Conservation (phyloP, 768 basidiomycete genomes). For the Boletus rufocinnamomeus region DNA sequence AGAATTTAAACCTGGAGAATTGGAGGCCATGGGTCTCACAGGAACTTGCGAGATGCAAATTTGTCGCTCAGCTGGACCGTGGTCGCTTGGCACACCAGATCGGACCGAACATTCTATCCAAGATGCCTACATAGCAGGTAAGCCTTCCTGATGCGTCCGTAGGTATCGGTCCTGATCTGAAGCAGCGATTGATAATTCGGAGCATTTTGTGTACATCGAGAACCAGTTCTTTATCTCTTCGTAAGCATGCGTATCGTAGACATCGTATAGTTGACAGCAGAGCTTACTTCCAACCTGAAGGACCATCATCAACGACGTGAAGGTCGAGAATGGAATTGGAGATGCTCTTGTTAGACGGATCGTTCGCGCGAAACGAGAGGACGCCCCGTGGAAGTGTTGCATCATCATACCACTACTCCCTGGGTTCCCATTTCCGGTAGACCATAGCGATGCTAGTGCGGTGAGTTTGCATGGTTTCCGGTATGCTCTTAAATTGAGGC, state of each 20-base stretch:
- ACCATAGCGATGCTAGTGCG: slow-evolving; percentile 89
- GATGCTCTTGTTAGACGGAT: slow-evolving; percentile 92
- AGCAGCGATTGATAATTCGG: slow-evolving; percentile 86
- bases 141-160: slow-evolving; percentile 2
- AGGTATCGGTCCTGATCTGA: not conserved
- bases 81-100: slow-evolving; percentile 91
- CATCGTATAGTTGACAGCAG: not conserved
- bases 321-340: slow-evolving; percentile 91
- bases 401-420: slow-evolving; percentile 91
- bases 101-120: slow-evolving; percentile 91
- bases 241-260: slow-evolving; percentile 44
- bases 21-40: slow-evolving; percentile 77
- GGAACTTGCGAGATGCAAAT: slow-evolving; percentile 98
- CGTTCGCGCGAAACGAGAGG: slow-evolving; percentile 79
- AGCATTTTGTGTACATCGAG: slow-evolving; percentile 98
- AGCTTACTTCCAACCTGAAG: slow-evolving; percentile 38
- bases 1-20: slow-evolving; percentile 83
- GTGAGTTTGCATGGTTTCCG: slow-evolving; percentile 45
- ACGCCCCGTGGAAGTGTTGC: slow-evolving; percentile 87
- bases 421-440: slow-evolving; percentile 91
- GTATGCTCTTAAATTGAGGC: not conserved
- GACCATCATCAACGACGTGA: slow-evolving; percentile 81
- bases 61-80: slow-evolving; percentile 91
- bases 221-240: slow-evolving; percentile 92
- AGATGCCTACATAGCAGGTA: slow-evolving; percentile 90